Percentiles rank a stretch among this genome's conserved stretches.
Evolutionary conservation across 164 flowering plant genomes (phyloP).

Genomic region (Aristolochia californica): DNA sequence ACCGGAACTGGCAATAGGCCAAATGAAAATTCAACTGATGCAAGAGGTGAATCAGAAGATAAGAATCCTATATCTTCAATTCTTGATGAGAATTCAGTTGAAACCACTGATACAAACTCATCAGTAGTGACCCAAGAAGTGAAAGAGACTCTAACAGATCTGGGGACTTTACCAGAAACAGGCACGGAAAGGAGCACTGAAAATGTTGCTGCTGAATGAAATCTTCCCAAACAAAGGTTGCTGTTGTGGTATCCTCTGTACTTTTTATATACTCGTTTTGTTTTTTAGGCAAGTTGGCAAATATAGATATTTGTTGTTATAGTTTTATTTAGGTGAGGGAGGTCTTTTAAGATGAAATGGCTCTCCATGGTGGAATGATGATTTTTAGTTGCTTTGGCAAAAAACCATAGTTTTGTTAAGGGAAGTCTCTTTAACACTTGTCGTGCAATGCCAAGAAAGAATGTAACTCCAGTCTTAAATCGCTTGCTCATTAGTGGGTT

Average conservation of each 20-base stretch:
- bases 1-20: no score
- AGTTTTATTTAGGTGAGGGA: no score
- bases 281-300: neutral
- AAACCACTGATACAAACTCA: constrained; percentile 6
- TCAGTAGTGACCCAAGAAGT: constrained; percentile 34
- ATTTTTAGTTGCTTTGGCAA: no score
- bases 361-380: neutral
- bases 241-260: neutral
- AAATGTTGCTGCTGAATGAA: constrained; percentile 34
- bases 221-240: neutral
- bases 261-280: neutral
- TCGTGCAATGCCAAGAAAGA: no score
- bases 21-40: neutral
- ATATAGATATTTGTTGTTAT: constrained; percentile 1
- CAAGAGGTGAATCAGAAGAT: constrained; percentile 5
- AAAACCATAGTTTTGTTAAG: no score
- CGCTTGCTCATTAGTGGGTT: no score
- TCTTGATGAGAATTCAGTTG: constrained; percentile 14
- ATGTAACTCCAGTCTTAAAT: no score
- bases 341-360: neutral
- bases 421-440: no score
- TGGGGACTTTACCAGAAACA: constrained; percentile 42
- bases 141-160: constrained; percentile 45
- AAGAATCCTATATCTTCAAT: constrained; percentile 12
- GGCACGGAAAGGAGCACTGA: constrained; percentile 24